These are phyloP conservation scores for Areca catechu DNA, from an alignment of 176 grass and related monocot species.

Conservation along the genomic window DNA sequence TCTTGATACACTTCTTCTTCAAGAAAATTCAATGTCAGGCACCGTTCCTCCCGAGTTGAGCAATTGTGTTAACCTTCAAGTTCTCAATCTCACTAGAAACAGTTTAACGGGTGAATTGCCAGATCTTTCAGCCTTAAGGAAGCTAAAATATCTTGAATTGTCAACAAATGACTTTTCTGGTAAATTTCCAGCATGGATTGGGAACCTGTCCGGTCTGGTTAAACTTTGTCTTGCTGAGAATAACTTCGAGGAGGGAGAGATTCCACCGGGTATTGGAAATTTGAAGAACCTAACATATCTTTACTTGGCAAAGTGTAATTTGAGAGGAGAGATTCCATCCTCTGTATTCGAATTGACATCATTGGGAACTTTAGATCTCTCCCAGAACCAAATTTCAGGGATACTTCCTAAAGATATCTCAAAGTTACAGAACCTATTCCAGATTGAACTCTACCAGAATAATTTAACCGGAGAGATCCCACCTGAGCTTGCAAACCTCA, in stretches of 20 bases:
- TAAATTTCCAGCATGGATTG: conserved; percentile 42
- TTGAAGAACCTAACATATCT: conserved; percentile 80
- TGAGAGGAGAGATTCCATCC: conserved; percentile 47
- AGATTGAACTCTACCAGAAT: conserved; percentile 80
- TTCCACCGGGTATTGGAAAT: conserved; percentile 41
- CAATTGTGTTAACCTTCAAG: conserved; percentile 32
- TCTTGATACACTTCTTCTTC: conserved; percentile 38
- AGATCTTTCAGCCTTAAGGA: conserved; percentile 35
- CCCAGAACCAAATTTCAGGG: conserved; percentile 45
- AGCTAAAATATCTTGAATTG: conserved; percentile 40
- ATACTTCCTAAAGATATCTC: conserved; percentile 40
- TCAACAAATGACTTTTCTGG: conserved; percentile 39
- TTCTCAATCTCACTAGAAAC: conserved; percentile 58
- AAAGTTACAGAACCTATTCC: conserved; percentile 37
- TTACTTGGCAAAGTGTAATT: conserved; percentile 31
- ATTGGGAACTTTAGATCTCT: conserved; percentile 61
- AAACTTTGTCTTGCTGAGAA: conserved; percentile 43
- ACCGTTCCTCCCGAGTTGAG: conserved; percentile 37
- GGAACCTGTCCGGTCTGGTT: conserved; percentile 23
- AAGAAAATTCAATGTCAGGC: conserved; percentile 46
- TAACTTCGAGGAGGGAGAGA: conserved; percentile 39
- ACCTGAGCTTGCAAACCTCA: conserved; percentile 40
- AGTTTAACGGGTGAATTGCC: conserved; percentile 39
- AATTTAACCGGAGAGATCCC: conserved; percentile 51
- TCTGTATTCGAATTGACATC: conserved; percentile 42